A percentile compares a stretch with the other conserved stretches of the same genome.
Evolutionary conservation across 1,284 basidiomycete species (phyloP).

Genomic region (Cerrena zonata): DNA sequence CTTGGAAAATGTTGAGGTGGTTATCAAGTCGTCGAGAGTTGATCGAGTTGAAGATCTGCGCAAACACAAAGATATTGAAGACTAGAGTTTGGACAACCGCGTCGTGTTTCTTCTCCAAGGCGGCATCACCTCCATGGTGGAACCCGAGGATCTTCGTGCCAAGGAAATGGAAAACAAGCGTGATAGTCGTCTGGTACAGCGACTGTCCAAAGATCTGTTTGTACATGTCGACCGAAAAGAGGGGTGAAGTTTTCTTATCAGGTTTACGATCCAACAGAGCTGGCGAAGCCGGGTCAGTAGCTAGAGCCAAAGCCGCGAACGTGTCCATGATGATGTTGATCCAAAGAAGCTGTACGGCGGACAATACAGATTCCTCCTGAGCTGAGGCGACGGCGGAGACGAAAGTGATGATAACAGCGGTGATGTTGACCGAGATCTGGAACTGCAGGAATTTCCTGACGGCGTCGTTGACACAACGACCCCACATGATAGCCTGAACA

Average conservation of each 20-base stretch:
- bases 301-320: slow-evolving; percentile 92
- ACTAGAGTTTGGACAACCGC: slow-evolving; percentile 77
- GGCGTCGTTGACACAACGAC: slow-evolving; percentile 94
- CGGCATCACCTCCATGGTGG: slow-evolving; percentile 31
- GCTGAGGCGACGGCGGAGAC: slow-evolving; percentile 81
- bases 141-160: slow-evolving; percentile 71
- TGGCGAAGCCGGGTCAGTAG: slow-evolving; percentile 88
- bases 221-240: slow-evolving; percentile 89
- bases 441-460: slow-evolving; percentile 98
- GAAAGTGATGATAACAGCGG: slow-evolving; percentile 91
- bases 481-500: slow-evolving; percentile 98
- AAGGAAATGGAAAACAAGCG: slow-evolving; percentile 85
- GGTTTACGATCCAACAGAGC: slow-evolving; percentile 83
- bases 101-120: slow-evolving; percentile 35
- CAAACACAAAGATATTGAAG: slow-evolving; percentile 96
- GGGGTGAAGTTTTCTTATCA: slow-evolving; percentile 79
- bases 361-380: slow-evolving; percentile 78
- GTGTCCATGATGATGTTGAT: slow-evolving; percentile 98
- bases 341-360: slow-evolving; percentile 95
- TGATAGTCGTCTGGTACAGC: slow-evolving; percentile 79
- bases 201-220: slow-evolving; percentile 94
- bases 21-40: slow-evolving; percentile 86
- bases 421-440: slow-evolving; percentile 94
- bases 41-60: slow-evolving; percentile 91
- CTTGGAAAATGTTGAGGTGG: slow-evolving; percentile 85